Base-by-base conservation (phyloP, 2,329 filamentous ascomycete genomes). In the Pleoardoris graminearum region DNA sequence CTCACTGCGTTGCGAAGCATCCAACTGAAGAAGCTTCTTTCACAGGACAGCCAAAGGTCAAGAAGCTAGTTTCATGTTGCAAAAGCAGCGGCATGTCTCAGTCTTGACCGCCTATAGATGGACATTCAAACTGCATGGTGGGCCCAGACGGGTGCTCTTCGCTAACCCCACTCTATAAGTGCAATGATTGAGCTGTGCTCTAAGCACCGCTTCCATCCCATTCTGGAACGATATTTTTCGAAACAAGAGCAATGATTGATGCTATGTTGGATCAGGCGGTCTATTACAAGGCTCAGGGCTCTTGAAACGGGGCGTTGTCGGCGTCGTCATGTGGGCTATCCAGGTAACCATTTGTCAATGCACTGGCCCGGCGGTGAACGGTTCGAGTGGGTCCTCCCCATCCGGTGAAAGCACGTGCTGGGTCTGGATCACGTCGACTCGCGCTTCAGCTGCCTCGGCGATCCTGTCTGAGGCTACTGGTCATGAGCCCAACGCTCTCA, bases 41-140 rank as follows among this genome's bases (percentile, higher is more conserved):
- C 58, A 67, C 63, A 62, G 58, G 60, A 58, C 10, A 21, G 21
- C 25, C 42, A 48, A 48, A 46, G 64, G 62, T 67, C 63, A 67
- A 56, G 44, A 48, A 44, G 23, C 22, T 32, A 17, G 48, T 54
- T 55, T 57, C 50, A 53, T 46, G 41, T 7, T 36, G 45, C 57
- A 61, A 54, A 53, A 47, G 55, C 60, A 60, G 61, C 63, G 60
- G 59, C 62, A 22, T 68, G 64, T 70, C 57, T 67, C 55, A 65
- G 55, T 56, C 43, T 51, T 61, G 63, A 68, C 67, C 65, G 63
- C 67, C 58, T 54, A 51, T 52, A 62, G 53, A 29, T 17, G 43
- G 54, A 57, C 55, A 43, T 39, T 55, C 55, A 62, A 56, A 52
- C 58, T 61, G 58, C 59, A 63, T 58, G 52, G n/a, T 27, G 29